Base-by-base conservation (phyloP, 2,329 filamentous ascomycete genomes). In the Drechslerella coelobrocha region DNA sequence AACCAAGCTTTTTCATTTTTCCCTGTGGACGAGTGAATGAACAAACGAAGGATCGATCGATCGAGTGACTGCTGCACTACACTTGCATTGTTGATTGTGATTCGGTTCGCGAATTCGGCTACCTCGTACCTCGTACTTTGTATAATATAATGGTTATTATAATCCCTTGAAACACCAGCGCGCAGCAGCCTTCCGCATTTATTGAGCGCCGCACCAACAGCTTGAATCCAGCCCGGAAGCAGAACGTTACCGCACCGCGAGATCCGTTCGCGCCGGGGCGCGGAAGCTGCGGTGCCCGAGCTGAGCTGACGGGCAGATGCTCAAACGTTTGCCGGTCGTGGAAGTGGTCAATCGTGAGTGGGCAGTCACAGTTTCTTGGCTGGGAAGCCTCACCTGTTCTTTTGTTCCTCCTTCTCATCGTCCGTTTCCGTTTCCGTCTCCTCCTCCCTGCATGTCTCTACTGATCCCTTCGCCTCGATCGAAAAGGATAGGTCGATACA, bases 141-240 rank as follows among this genome's bases (percentile, higher is more conserved):
- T 10, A 14, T 10, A 26, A n/a, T n/a, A 47, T 47, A 47, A 47
- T 47, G 6, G 12, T n/a, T 19, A 26, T 37, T 39, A 17, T 59
- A n/a, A 10, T 66, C 63, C 63, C 63, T 68, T 68, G 63, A 68
- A 68, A 68, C 63, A 61, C 48, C 63, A 55, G 55, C 56, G 51
- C 55, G 48, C 62, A 61, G 34, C 34, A 14, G 34, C 12, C 34
- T 39, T 55, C 63, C 63, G 56, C 63, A 72, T 60, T 72, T 65
- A 60, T 60, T 54, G 55, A 62, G 24, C 45, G 14, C 31, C 34
- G 45, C 14, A 23, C 27, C 29, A 45, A 31, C 26, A 54, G 23
- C n/a, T 45, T 61, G 21, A 17, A 34, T 21, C 37, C 45, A 34
- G 34, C 41, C 47, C 19, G 19, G 31, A 19, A 43, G 21, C 10